Evolutionary conservation across 345 rosid species (phyloP).

Genomic region (Eucalyptus guilfoylei): DNA sequence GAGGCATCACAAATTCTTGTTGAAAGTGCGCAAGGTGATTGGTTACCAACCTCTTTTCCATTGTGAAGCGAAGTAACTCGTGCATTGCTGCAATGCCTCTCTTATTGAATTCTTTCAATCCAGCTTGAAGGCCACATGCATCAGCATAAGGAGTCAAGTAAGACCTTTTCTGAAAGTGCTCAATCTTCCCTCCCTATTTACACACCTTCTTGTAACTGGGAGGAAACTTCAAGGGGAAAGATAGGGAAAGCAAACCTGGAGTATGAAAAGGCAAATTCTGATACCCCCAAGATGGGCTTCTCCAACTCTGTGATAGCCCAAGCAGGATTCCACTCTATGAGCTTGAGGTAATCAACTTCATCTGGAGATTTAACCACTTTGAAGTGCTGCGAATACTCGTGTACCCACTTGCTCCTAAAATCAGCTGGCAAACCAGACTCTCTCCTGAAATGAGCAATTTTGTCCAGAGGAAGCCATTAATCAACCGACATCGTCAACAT

Average conservation of each 20-base stretch:
- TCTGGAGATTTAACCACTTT: too few species aligned
- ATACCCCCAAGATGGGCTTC: too few species aligned
- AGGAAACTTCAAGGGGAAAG: slow-evolving; percentile 77
- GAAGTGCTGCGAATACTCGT: too few species aligned
- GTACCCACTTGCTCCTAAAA: too few species aligned
- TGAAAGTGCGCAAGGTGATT: slow-evolving; percentile 79
- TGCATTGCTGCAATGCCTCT: slow-evolving; percentile 82
- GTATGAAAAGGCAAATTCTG: slow-evolving; percentile 14
- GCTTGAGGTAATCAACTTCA: too few species aligned
- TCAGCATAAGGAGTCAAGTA: slow-evolving; percentile 81
- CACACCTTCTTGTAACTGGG: slow-evolving; percentile 53
- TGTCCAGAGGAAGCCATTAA: slow-evolving; percentile 44
- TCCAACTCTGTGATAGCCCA: too few species aligned
- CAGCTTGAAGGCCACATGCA: slow-evolving; percentile 53
- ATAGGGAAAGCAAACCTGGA: slow-evolving; percentile 60
- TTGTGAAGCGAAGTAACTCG: slow-evolving; percentile 69
- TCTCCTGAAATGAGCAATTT: slow-evolving; percentile 31
- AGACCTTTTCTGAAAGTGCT: slow-evolving; percentile 63
- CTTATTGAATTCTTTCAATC: slow-evolving; percentile 78
- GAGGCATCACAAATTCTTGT: slow-evolving; percentile 71
- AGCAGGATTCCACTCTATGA: too few species aligned
- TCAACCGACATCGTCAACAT: slow-evolving; percentile 63
- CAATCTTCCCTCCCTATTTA: slow-evolving; percentile 60
- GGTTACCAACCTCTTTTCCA: slow-evolving; percentile 79
- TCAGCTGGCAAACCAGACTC: background rate